Percentiles rank a stretch among this genome's conserved stretches.
Conservation (phyloP, 192 early-diverging fungal genomes). For the Backusella morwellensis region DNA sequence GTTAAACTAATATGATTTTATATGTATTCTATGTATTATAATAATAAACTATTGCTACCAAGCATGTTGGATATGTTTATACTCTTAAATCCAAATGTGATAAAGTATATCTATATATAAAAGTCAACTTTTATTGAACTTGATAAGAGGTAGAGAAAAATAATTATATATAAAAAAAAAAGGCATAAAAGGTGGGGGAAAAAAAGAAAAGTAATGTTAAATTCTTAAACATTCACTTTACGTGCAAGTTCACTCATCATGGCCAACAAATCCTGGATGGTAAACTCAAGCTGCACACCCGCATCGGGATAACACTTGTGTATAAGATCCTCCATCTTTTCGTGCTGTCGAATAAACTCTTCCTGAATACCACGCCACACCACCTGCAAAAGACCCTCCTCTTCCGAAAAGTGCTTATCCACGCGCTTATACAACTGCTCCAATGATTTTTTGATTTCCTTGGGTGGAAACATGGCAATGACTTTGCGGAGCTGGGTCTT, state of each 20-base stretch:
- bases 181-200: not conserved
- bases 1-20: not conserved
- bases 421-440: constrained; percentile 86
- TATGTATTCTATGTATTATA: no score
- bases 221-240: constrained; percentile 22
- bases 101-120: no score
- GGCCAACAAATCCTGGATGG: constrained; percentile 71
- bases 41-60: no score
- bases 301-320: constrained; percentile 84
- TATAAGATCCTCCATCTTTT: constrained; percentile 82
- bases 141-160: not conserved
- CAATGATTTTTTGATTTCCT: constrained; percentile 77
- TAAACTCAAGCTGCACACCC: constrained; percentile 81
- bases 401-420: constrained; percentile 91
- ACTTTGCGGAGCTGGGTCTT: constrained; percentile 85
- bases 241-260: constrained; percentile 63
- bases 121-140: no score
- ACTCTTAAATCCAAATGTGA: no score
- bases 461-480: constrained; percentile 78
- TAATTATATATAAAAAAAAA: no score
- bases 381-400: constrained; percentile 78
- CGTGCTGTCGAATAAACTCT: constrained; percentile 76
- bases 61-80: no score
- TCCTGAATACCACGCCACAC: constrained; percentile 92
- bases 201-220: not conserved